Percentiles rank a stretch among this genome's conserved stretches.
These are phyloP conservation scores for Rhizopogon vesiculosus DNA, from an alignment of 768 basidiomycete species.

Conservation along the genomic window DNA sequence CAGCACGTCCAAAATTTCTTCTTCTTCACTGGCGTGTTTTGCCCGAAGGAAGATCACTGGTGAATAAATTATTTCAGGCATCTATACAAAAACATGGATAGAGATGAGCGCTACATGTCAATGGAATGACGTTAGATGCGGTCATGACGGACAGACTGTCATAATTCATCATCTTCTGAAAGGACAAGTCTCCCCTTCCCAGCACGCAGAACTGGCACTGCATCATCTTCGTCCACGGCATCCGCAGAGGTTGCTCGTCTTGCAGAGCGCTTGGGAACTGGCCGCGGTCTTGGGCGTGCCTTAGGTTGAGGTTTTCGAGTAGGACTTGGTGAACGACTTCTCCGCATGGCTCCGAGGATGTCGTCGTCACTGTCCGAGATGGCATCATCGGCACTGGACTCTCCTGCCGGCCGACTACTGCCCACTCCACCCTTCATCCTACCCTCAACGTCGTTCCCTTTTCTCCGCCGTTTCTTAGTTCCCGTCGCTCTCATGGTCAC, in stretches of 20 bases:
- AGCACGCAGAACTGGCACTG: conserved; percentile 4
- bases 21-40: neutral
- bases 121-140: conserved; percentile 4
- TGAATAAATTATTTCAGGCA: neutral
- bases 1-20: no score
- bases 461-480: conserved; percentile 55
- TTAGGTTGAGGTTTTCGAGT: conserved; percentile 14
- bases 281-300: conserved; percentile 33
- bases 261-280: conserved; percentile 30
- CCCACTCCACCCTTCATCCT: conserved; percentile 32
- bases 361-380: conserved; percentile 22
- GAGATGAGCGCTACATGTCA: conserved; percentile 7
- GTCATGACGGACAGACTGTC: conserved; percentile 4
- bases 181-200: conserved; percentile 29
- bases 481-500: conserved; percentile 42
- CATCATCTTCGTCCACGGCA: neutral
- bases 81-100: neutral
- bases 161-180: conserved; percentile 35
- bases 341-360: conserved; percentile 14
- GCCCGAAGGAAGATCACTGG: neutral
- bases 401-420: conserved; percentile 30
- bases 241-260: neutral
- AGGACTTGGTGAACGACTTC: conserved; percentile 21
- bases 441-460: conserved; percentile 39
- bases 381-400: conserved; percentile 13